A percentile compares a stretch with the other conserved stretches of the same genome.
phyloP scores from a whole-genome alignment of 2,329 filamentous ascomycete species.

The Pezicula carpinea region DNA sequence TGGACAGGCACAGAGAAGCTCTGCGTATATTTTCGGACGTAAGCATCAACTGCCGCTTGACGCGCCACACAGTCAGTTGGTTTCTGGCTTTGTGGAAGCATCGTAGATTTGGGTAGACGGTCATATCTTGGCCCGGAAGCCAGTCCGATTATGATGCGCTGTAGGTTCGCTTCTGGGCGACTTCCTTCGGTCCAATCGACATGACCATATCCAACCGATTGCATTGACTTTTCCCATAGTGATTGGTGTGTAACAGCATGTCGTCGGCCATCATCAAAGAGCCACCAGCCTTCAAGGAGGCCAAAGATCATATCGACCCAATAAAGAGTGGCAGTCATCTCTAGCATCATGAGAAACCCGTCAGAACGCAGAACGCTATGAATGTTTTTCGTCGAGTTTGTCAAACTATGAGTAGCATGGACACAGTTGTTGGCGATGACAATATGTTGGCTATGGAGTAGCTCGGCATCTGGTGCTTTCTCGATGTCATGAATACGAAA shows the following conservation, averaged over 20 bases:
- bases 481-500: conserved; percentile 13
- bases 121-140: conserved; percentile 7
- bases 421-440: conserved; percentile 15
- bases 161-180: conserved; percentile 4
- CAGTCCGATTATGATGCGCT: conserved; percentile 8
- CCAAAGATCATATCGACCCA: conserved; percentile 20
- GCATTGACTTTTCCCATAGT: conserved; percentile 7
- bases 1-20: background rate
- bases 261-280: conserved; percentile 16
- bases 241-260: conserved; percentile 9
- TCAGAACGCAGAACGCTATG: conserved; percentile 6
- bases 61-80: conserved; percentile 4
- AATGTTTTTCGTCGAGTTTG: conserved; percentile 7
- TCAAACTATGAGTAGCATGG: conserved; percentile 13
- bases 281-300: conserved; percentile 19
- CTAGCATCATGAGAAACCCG: conserved; percentile 13
- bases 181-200: conserved; percentile 11
- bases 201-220: conserved; percentile 3
- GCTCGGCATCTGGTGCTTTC: conserved; percentile 3
- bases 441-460: conserved; percentile 9
- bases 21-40: background rate
- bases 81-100: too few relatives aligned
- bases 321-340: conserved; percentile 11
- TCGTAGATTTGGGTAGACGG: background rate
- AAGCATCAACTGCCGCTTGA: conserved; percentile 3